Percentiles rank a stretch among this genome's conserved stretches.
Conservation (phyloP, 352 stramenopile genomes). For the Thraustochytrium sp. region DNA sequence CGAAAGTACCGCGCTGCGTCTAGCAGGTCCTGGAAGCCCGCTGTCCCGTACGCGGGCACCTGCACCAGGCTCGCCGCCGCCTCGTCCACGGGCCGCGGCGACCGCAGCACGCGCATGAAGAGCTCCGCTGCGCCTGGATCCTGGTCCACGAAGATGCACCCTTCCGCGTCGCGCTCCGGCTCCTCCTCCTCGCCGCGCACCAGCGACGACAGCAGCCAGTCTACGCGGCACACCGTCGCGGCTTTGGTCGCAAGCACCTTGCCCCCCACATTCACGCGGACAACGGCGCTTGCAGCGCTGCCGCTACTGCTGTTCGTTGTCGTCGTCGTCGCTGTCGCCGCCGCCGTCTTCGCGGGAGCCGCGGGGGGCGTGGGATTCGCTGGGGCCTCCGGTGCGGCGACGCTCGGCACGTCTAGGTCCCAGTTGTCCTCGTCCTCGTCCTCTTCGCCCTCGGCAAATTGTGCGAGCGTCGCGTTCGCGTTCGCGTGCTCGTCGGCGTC, state of each 20-base stretch:
- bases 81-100: neutral
- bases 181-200: neutral
- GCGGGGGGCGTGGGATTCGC: too few species aligned
- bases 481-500: too few species aligned
- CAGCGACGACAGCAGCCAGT: neutral
- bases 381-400: too few species aligned
- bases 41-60: neutral
- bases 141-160: neutral
- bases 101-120: neutral
- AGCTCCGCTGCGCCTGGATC: neutral
- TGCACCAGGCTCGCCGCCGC: neutral
- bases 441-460: too few species aligned
- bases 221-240: neutral
- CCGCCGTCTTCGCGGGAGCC: too few species aligned
- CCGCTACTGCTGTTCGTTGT: neutral
- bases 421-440: too few species aligned
- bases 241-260: neutral
- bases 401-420: too few species aligned
- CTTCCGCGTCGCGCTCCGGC: neutral
- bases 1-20: neutral
- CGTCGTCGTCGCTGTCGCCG: neutral
- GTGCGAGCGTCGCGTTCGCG: too few species aligned
- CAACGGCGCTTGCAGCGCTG: neutral
- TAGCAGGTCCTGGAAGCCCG: neutral
- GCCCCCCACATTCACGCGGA: slow-evolving; percentile 1